Evolutionary conservation across 1,139 yeast genomes (phyloP).

Genomic region (Candida freyschussii): DNA sequence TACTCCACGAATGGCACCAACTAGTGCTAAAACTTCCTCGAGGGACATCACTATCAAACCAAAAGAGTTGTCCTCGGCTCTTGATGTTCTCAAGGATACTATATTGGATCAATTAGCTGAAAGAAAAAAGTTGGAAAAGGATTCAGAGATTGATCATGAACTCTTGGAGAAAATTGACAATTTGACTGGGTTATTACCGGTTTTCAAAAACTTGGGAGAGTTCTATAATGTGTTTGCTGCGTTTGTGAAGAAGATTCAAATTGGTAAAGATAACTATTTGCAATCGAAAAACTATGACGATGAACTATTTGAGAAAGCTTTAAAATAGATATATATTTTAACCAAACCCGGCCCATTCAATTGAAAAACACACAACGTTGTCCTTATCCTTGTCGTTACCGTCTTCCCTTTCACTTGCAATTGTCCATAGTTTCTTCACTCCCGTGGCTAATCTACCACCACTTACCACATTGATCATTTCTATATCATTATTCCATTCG

Average conservation of each 20-base stretch:
- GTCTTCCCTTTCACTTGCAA: conserved; percentile 41
- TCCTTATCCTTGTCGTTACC: conserved; percentile 14
- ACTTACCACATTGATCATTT: conserved; percentile 54
- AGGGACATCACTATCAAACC: conserved; percentile 24
- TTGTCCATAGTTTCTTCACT: conserved; percentile 80
- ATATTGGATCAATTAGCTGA: conserved; percentile 35
- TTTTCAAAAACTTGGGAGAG: conserved; percentile 46
- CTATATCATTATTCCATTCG: conserved; percentile 43
- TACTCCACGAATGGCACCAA: conserved; percentile 20
- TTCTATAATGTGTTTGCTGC: conserved; percentile 44
- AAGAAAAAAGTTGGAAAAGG: conserved; percentile 26
- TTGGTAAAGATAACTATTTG: conserved; percentile 34
- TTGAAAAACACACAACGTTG: conserved; percentile 43
- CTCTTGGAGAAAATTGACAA: conserved; percentile 37
- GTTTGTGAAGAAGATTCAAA: conserved; percentile 36
- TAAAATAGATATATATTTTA: conserved; percentile 23
- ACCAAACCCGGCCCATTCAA: conserved; percentile 85
- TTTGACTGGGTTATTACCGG: conserved; percentile 43
- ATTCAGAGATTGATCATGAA: conserved; percentile 28
- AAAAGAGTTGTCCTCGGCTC: conserved; percentile 36
- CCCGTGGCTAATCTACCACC: conserved; percentile 92
- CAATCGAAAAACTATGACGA: conserved; percentile 24
- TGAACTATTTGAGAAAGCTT: conserved; percentile 16
- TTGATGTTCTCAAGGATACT: conserved; percentile 39
- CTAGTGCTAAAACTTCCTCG: conserved; percentile 8